Percentiles rank a stretch among this genome's conserved stretches.
These are phyloP conservation scores for Picocystis salinarum DNA, from an alignment of 139 green algal species.

Conservation along the genomic window DNA sequence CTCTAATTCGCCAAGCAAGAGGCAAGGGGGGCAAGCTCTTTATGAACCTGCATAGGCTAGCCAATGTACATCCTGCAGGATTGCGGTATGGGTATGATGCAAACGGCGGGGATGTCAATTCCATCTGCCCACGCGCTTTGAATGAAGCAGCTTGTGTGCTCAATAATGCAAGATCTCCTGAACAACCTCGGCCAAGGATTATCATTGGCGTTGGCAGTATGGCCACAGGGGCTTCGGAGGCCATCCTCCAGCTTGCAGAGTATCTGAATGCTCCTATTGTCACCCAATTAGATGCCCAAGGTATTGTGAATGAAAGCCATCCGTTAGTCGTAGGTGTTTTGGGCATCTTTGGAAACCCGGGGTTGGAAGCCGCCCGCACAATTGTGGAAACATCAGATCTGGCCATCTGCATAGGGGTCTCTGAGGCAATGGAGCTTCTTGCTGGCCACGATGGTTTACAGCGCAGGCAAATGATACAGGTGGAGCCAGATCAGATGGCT, in stretches of 20 bases:
- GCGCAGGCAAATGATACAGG: background rate
- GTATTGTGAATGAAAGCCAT: background rate
- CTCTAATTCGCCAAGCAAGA: too few relatives aligned
- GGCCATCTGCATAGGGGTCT: background rate
- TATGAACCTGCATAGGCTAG: too few relatives aligned
- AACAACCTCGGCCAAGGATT: background rate
- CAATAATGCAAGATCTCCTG: too few relatives aligned
- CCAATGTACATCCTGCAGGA: background rate
- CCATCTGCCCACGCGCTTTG: too few relatives aligned
- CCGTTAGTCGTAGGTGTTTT: background rate
- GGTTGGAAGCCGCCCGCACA: background rate
- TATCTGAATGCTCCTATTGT: slow-evolving; percentile 1
- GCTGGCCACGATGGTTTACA: background rate
- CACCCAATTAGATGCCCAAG: background rate
- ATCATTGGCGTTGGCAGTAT: background rate
- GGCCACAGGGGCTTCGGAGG: background rate
- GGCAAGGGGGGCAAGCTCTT: too few relatives aligned
- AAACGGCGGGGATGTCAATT: too few relatives aligned
- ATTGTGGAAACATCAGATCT: background rate
- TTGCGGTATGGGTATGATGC: too few relatives aligned
- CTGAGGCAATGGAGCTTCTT: background rate
- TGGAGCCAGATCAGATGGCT: background rate
- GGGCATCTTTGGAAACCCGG: background rate
- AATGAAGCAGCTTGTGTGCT: too few relatives aligned
- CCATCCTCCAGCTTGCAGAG: background rate